Percentiles rank a stretch among this genome's conserved stretches.
phyloP scores from a whole-genome alignment of 345 rosid species.

The Rhizophora mangle region DNA sequence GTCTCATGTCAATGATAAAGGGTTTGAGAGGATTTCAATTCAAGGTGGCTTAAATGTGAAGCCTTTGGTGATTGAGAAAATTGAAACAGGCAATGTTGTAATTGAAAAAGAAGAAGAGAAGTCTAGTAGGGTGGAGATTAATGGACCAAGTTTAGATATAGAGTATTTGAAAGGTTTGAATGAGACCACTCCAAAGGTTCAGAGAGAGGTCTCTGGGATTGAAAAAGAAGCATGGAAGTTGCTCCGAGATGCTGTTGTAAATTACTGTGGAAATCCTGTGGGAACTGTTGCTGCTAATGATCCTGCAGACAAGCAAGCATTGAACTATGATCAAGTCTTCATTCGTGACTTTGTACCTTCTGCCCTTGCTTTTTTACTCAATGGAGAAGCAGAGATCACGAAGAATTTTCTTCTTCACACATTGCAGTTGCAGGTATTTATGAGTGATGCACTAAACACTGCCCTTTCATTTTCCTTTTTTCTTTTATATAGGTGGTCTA shows the following conservation, averaged over 20 bases:
- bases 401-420: conserved; percentile 92
- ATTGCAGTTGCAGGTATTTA: conserved; percentile 83
- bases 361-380: conserved; percentile 80
- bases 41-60: conserved; percentile 63
- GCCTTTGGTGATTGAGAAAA: conserved; percentile 53
- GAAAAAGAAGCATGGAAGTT: conserved; percentile 89
- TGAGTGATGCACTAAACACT: not conserved
- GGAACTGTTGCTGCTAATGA: conserved; percentile 88
- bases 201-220: conserved; percentile 52
- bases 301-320: conserved; percentile 60
- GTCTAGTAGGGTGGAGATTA: conserved; percentile 27
- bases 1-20: conserved; percentile 58
- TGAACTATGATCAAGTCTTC: conserved; percentile 93
- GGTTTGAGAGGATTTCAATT: conserved; percentile 67
- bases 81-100: conserved; percentile 28
- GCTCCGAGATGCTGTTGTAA: conserved; percentile 67
- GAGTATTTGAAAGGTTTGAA: conserved; percentile 39
- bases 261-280: conserved; percentile 72
- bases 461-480: not conserved
- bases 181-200: conserved; percentile 31
- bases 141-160: conserved; percentile 34
- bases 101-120: conserved; percentile 37
- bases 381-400: conserved; percentile 83
- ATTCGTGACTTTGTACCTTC: conserved; percentile 98
- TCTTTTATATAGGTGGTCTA: not conserved